phyloP scores from a whole-genome alignment of 148 eudicot genomes.

The Cornus controversa region DNA sequence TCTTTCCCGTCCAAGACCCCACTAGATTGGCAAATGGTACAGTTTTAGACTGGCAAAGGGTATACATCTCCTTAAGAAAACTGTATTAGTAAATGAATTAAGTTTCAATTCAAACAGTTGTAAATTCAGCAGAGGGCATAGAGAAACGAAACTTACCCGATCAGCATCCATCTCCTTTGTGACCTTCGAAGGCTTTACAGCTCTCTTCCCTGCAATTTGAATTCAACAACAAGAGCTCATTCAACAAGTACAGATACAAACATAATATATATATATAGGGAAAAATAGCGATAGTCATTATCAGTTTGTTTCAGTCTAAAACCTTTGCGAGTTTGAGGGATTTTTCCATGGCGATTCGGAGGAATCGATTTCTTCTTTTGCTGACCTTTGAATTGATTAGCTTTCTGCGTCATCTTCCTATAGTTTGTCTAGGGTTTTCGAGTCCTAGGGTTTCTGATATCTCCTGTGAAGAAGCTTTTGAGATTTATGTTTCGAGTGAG shows the following conservation, averaged over 20 bases:
- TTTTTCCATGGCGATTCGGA: conserved; percentile 75
- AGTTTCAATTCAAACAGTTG: too few species aligned
- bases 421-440: conserved; percentile 6
- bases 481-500: too few species aligned
- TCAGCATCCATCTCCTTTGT: conserved; percentile 65
- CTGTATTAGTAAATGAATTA: too few species aligned
- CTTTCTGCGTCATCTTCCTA: conserved; percentile 74
- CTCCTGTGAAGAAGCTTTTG: too few species aligned
- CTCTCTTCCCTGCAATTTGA: conserved; percentile 58
- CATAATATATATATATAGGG: background rate
- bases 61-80: too few species aligned
- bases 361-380: conserved; percentile 62
- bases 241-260: background rate
- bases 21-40: too few species aligned
- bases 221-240: background rate
- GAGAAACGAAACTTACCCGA: conserved; percentile 31
- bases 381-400: conserved; percentile 70
- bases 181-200: conserved; percentile 60
- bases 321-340: conserved; percentile 68
- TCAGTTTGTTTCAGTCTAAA: background rate
- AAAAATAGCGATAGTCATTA: background rate
- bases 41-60: too few species aligned
- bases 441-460: conserved; percentile 28
- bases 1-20: too few species aligned
- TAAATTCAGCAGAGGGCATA: background rate